Evolutionary conservation across 2,329 filamentous ascomycete genomes (phyloP), one percentile per base, ranked within the genome.

Genomic region (Coniochaeta pulveracea): DNA sequence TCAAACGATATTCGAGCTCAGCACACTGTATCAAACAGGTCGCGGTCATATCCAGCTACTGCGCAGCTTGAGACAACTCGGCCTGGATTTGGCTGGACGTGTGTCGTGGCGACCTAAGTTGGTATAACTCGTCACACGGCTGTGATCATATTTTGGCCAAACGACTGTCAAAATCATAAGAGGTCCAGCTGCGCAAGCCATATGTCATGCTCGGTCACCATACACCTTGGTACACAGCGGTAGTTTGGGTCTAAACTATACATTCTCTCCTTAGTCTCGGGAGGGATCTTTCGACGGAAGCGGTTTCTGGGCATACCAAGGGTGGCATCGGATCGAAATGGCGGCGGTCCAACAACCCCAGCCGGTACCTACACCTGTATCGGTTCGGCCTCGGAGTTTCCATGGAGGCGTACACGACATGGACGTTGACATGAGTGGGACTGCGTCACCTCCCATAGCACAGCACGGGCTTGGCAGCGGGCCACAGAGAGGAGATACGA

Each of bases 401-500:
- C 42, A 43, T 31, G 40, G 37, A 10, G 34, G 33, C n/a, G 21
- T 30, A 2, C 42, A 40, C 15, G 37, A 48, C 30, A 45, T 57
- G 40, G 53, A 58, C 19, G 37, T 58, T 24, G 61, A 60, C 28
- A 52, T 51, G 34, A 43, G 49, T 17, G 37, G 30, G 27, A 34
- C 33, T 19, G 28, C 40, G 10, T 37, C 39, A 15, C 40, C 47
- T 10, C 51, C 50, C 24, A 50, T 56, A 29, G 53, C 52, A 24
- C 56, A 57, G n/a, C 50, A 54, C 32, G 58, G 54, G 17, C 58
- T 65, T 37, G 60, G 59, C 37, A 64, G 60, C 33, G 60, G 61
- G 4, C 58, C 69, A 6, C 58, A 62, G 38, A 56, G 52, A 23
- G 74, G 72, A 17, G 73, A 78, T 44, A 61, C 61, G 7, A 64